phyloP scores from a whole-genome alignment of 768 basidiomycete genomes.

The Scleroderma citrinum region DNA sequence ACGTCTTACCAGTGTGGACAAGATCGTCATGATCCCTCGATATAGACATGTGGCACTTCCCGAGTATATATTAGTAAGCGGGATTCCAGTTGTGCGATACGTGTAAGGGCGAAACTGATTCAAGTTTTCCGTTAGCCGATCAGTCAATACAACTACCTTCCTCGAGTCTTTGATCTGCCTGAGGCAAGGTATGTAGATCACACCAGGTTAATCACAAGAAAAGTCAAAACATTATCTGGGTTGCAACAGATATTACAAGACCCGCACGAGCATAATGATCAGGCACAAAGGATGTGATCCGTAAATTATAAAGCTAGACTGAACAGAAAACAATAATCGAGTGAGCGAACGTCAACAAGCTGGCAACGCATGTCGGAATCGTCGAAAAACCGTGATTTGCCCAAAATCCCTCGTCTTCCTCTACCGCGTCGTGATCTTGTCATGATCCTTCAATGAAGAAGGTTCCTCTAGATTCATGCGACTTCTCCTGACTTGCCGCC shows the following conservation, averaged over 20 bases:
- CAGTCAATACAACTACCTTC: too few species aligned
- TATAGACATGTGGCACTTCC: too few species aligned
- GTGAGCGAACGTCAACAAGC: constrained; percentile 6
- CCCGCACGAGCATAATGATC: constrained; percentile 16
- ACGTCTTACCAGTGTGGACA: too few species aligned
- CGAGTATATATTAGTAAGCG: too few species aligned
- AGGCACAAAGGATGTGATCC: constrained; percentile 19
- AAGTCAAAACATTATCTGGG: constrained; percentile 15
- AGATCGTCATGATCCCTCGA: too few species aligned
- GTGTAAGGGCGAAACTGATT: too few species aligned
- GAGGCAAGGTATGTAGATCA: too few species aligned
- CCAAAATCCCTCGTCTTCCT: constrained; percentile 13
- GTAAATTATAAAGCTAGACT: constrained; percentile 8
- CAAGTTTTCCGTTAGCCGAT: too few species aligned
- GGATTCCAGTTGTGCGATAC: too few species aligned
- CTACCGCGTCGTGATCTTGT: constrained; percentile 8
- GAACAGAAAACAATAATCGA: constrained; percentile 8
- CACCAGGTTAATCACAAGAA: background rate
- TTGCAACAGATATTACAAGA: constrained; percentile 5
- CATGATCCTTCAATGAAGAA: background rate
- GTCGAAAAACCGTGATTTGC: constrained; percentile 11
- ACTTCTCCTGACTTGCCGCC: constrained; percentile 22
- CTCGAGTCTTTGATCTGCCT: too few species aligned
- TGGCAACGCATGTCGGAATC: constrained; percentile 8
- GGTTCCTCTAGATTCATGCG: constrained; percentile 13